Evolutionary conservation across 371 early-diverging fungal species (phyloP).

Genomic region (Mucor piriformis): DNA sequence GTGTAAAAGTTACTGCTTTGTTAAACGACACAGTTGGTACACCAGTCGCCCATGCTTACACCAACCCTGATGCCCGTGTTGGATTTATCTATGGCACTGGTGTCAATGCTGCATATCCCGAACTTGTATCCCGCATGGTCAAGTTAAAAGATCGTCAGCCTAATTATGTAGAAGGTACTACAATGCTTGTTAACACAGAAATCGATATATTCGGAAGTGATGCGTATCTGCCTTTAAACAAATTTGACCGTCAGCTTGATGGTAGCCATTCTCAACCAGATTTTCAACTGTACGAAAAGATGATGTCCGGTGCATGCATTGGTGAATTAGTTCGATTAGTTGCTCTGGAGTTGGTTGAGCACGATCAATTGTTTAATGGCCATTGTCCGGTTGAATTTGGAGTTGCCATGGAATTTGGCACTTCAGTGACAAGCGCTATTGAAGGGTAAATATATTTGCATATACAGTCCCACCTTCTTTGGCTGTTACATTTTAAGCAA

Average conservation of each 20-base stretch:
- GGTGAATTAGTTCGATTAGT: conserved; percentile 77
- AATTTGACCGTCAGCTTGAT: conserved; percentile 68
- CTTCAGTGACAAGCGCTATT: conserved; percentile 69
- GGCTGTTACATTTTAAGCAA: neutral
- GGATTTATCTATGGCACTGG: conserved; percentile 97
- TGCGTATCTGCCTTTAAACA: conserved; percentile 65
- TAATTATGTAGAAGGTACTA: conserved; percentile 35
- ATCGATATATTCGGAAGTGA: conserved; percentile 73
- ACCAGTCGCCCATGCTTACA: conserved; percentile 84
- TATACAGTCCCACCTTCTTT: neutral
- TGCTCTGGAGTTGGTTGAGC: conserved; percentile 64
- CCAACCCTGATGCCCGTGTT: conserved; percentile 74
- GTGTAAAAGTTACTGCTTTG: conserved; percentile 38
- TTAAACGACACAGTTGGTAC: conserved; percentile 98
- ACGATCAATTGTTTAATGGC: conserved; percentile 50
- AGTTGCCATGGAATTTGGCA: conserved; percentile 80
- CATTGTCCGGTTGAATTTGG: conserved; percentile 64
- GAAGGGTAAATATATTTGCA: conserved; percentile 28
- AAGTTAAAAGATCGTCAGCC: conserved; percentile 62
- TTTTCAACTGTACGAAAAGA: conserved; percentile 74
- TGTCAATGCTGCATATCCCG: conserved; percentile 81
- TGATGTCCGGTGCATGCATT: conserved; percentile 82
- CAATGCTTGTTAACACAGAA: conserved; percentile 72
- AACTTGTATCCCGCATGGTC: conserved; percentile 66
- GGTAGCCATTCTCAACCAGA: conserved; percentile 60